Base-by-base conservation (phyloP, 2,329 filamentous ascomycete species). In the Aspergillus phoenicis region DNA sequence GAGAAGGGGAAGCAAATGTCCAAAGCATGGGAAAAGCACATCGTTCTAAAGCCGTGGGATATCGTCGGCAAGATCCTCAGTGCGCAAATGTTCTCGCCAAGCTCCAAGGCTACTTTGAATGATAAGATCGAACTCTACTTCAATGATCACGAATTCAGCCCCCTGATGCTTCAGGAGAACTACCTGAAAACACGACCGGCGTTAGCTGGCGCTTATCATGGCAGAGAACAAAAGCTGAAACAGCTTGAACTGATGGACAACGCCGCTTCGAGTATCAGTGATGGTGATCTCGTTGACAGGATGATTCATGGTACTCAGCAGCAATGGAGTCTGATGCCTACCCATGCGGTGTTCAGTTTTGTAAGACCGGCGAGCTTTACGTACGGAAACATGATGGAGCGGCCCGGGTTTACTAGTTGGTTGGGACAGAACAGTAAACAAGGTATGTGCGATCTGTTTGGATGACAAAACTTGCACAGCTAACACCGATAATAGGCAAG, bases 121-220 rank as follows among this genome's bases (percentile, higher is more conserved):
- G 94, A 99, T 76, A 99, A 99, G 82, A 95, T 96, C 64, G 94
- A 99, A 78, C 86, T 99, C 1, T 99, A 99, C 77, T 99, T 99
- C 83, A 98, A 99, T 75, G 95, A 99, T 70, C 95, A 99, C 72
- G 95, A 99, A 70, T 96, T 98, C 79, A 97, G 93, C 71, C 95
- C 89, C 72, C 82, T 99, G 57, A 98, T 99, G 95, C 88, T 99
- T 51, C 95, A 99, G 75, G 96, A 99, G 76, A 99, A 99, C 73
- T 99, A 99, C 69, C 83, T 99, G 11, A 89, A 87, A 64, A 93
- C 92, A 2, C 91, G 88, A 62, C 95, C 95, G 3, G 83, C 88
- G 62, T 83, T 81, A 11, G 80, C 91, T 3, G 84, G 82, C 62
- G 83, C 82, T 20, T 89, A 88, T 73, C 82, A 82, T 41, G 86